These are phyloP conservation scores for Dendrobium chrysotoxum DNA, from an alignment of 106 monocot species.

Conservation along the genomic window DNA sequence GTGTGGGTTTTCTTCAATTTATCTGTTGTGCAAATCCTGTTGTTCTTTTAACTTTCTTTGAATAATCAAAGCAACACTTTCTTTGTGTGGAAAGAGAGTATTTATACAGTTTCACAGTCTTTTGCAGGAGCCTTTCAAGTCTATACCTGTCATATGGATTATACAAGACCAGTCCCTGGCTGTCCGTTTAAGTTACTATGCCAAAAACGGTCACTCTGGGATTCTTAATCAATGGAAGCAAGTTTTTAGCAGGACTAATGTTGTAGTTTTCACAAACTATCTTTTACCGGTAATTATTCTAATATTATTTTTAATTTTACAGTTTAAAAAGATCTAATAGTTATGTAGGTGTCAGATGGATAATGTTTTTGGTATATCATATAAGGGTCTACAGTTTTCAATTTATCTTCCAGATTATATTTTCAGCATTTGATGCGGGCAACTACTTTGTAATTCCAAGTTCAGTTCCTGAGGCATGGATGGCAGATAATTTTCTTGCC, in stretches of 20 bases:
- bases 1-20: background rate
- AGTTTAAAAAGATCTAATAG: background rate
- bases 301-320: too few relatives aligned
- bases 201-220: slow-evolving; percentile 37
- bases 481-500: slow-evolving; percentile 25
- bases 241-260: slow-evolving; percentile 66
- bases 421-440: slow-evolving; percentile 74
- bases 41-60: background rate
- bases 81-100: slow-evolving; percentile 4
- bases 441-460: slow-evolving; percentile 88
- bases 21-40: background rate
- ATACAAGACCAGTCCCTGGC: slow-evolving; percentile 65
- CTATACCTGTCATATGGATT: slow-evolving; percentile 88
- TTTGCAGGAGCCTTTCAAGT: slow-evolving; percentile 96
- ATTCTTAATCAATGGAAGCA: slow-evolving; percentile 78
- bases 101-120: slow-evolving; percentile 62
- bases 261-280: slow-evolving; percentile 77
- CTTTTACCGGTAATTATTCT: slow-evolving; percentile 58
- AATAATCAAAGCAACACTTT: background rate
- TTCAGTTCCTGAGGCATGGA: slow-evolving; percentile 66
- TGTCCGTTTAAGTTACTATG: slow-evolving; percentile 49
- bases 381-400: background rate
- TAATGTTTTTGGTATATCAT: background rate
- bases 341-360: background rate
- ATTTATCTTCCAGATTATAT: slow-evolving; percentile 60